A percentile compares a stretch with the other conserved stretches of the same genome.
These are phyloP conservation scores for Ephemerocybe angulata DNA, from an alignment of 768 basidiomycete genomes.

Conservation along the genomic window DNA sequence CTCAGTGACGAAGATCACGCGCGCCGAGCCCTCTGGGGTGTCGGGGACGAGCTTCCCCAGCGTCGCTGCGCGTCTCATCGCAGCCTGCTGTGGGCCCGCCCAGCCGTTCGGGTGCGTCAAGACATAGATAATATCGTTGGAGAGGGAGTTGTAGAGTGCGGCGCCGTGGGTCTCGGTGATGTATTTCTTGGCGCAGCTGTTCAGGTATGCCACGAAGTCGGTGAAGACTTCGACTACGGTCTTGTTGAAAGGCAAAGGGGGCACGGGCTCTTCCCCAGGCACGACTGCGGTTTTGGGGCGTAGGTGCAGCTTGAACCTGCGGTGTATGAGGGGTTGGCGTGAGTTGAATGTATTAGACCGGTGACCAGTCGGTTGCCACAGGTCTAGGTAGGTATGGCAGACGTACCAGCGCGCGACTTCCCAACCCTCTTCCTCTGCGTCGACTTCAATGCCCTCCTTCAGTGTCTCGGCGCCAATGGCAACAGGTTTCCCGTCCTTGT, in stretches of 20 bases:
- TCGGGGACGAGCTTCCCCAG: conserved; percentile 41
- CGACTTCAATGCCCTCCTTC: conserved; percentile 10
- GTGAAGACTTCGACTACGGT: conserved; percentile 31
- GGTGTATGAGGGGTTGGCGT: conserved; percentile 28
- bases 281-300: conserved; percentile 20
- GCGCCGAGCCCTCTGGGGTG: conserved; percentile 25
- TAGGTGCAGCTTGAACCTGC: conserved; percentile 30
- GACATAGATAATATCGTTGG: conserved; percentile 35
- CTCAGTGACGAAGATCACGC: conserved; percentile 48
- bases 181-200: conserved; percentile 31
- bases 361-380: background rate
- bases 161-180: conserved; percentile 37
- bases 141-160: conserved; percentile 21
- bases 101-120: conserved; percentile 53
- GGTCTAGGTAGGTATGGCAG: no score
- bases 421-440: conserved; percentile 14
- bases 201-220: conserved; percentile 42
- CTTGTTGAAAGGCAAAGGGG: conserved; percentile 16
- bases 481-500: conserved; percentile 3
- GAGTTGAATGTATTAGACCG: conserved; percentile 21
- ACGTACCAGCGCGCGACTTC: conserved; percentile 11
- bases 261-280: background rate
- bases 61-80: conserved; percentile 45
- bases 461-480: conserved; percentile 13
- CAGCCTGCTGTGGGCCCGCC: conserved; percentile 48